phyloP scores from a whole-genome alignment of 2,329 filamentous ascomycete species.

The Colletotrichum sp. region DNA sequence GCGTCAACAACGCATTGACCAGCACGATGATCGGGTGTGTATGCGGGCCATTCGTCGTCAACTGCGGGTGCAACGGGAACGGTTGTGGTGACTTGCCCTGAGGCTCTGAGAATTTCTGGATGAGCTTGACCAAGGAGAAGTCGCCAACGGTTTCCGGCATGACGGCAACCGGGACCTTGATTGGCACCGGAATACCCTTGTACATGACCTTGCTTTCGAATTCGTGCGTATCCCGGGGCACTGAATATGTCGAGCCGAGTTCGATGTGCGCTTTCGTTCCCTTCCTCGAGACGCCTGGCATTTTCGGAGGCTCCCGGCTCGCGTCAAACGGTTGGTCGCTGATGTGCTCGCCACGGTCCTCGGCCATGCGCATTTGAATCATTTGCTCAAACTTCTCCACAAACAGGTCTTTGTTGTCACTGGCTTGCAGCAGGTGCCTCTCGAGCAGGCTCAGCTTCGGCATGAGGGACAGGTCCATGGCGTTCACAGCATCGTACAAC shows the following conservation, averaged over 20 bases:
- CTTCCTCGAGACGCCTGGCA: slow-evolving; percentile 59
- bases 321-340: slow-evolving; percentile 50
- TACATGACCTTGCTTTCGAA: slow-evolving; percentile 96
- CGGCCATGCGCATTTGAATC: slow-evolving; percentile 80
- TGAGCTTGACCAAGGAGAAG: slow-evolving; percentile 96
- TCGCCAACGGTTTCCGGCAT: slow-evolving; percentile 97
- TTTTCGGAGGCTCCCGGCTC: slow-evolving; percentile 51
- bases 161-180: slow-evolving; percentile 93
- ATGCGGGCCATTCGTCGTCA: slow-evolving; percentile 87
- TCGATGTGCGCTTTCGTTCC: slow-evolving; percentile 69
- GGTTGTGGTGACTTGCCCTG: slow-evolving; percentile 85
- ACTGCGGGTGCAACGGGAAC: slow-evolving; percentile 86
- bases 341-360: slow-evolving; percentile 58
- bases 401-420: slow-evolving; percentile 94
- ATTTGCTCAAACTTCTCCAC: slow-evolving; percentile 97
- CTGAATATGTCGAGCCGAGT: slow-evolving; percentile 66
- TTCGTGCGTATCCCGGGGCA: slow-evolving; percentile 95
- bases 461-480: slow-evolving; percentile 95
- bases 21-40: slow-evolving; percentile 97
- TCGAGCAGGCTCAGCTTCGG: slow-evolving; percentile 85
- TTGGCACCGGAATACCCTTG: slow-evolving; percentile 94
- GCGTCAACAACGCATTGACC: slow-evolving; percentile 91
- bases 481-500: slow-evolving; percentile 91
- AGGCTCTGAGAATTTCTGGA: slow-evolving; percentile 87
- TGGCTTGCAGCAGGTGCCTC: slow-evolving; percentile 83